phyloP scores from a whole-genome alignment of 1,284 basidiomycete genomes.

The Nidula niveotomentosa region DNA sequence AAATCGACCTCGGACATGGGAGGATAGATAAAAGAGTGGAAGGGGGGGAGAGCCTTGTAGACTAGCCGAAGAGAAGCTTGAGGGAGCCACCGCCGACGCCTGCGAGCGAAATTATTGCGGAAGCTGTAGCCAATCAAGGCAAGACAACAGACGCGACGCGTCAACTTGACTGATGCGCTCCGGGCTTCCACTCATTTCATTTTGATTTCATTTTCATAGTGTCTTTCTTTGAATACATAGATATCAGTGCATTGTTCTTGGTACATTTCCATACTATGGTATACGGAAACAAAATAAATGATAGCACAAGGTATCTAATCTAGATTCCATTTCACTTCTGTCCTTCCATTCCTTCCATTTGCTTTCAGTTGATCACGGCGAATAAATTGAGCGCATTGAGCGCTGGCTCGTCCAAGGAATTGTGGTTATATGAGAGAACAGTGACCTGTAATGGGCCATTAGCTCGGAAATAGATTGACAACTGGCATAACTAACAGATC shows the following conservation, averaged over 20 bases:
- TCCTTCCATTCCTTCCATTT: neutral
- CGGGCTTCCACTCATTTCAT: neutral
- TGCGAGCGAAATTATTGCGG: neutral
- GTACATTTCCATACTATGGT: too few relatives aligned
- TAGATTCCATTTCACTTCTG: neutral
- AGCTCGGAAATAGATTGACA: too few relatives aligned
- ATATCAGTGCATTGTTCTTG: neutral
- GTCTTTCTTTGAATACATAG: neutral
- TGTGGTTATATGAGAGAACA: constrained; percentile 76
- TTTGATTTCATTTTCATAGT: neutral
- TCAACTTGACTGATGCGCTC: neutral
- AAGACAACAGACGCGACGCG: constrained; percentile 30
- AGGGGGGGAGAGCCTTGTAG: constrained; percentile 10
- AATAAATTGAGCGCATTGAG: constrained; percentile 75
- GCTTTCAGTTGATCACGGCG: constrained; percentile 37
- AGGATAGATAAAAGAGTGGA: constrained; percentile 21
- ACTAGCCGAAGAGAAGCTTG: neutral
- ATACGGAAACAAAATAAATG: too few relatives aligned
- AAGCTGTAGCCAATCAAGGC: constrained; percentile 18
- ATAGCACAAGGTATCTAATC: too few relatives aligned
- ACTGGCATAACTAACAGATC: constrained; percentile 52
- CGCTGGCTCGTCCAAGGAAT: constrained; percentile 72
- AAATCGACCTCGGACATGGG: constrained; percentile 48
- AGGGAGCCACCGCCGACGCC: neutral
- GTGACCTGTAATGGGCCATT: constrained; percentile 46